These are phyloP conservation scores for Steccherinum ochraceum DNA, from an alignment of 768 basidiomycete genomes.

Conservation along the genomic window DNA sequence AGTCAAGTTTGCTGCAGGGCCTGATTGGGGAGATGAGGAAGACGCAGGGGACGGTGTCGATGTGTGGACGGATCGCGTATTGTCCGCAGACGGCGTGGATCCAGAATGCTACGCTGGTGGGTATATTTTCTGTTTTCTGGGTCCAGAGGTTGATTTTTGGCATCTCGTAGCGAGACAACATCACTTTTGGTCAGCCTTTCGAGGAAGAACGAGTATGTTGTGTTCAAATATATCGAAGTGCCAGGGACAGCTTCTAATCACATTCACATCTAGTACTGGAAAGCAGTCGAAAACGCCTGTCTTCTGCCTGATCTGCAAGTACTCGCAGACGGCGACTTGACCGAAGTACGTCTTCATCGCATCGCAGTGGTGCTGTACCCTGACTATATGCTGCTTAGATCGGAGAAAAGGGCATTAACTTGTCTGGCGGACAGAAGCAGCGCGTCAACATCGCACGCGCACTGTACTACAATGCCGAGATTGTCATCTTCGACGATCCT, in stretches of 20 bases:
- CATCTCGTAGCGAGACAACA: conserved; percentile 47
- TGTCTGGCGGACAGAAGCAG: conserved; percentile 63
- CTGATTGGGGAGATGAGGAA: conserved; percentile 68
- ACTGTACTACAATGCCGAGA: conserved; percentile 57
- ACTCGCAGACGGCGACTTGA: conserved; percentile 64
- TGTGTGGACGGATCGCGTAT: conserved; percentile 63
- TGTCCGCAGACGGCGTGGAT: conserved; percentile 77
- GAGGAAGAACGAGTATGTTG: conserved; percentile 39
- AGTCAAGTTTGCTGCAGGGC: conserved; percentile 55
- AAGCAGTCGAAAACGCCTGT: conserved; percentile 48
- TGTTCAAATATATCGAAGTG: neutral
- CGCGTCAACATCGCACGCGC: conserved; percentile 67
- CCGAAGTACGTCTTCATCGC: conserved; percentile 42
- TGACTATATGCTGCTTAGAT: too few relatives aligned
- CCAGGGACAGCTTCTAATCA: too few relatives aligned
- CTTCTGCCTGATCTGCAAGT: conserved; percentile 59
- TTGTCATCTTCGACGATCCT: conserved; percentile 59
- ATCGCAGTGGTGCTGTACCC: neutral
- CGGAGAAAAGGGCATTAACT: conserved; percentile 65
- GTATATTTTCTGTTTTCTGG: conserved; percentile 9
- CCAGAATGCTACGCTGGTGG: conserved; percentile 57
- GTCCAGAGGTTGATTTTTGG: neutral
- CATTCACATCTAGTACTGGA: conserved; percentile 45
- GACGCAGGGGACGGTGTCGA: conserved; percentile 42
- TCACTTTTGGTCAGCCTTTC: conserved; percentile 59